These are phyloP conservation scores for Citrus medica DNA, from an alignment of 345 rosid genomes.

Conservation along the genomic window DNA sequence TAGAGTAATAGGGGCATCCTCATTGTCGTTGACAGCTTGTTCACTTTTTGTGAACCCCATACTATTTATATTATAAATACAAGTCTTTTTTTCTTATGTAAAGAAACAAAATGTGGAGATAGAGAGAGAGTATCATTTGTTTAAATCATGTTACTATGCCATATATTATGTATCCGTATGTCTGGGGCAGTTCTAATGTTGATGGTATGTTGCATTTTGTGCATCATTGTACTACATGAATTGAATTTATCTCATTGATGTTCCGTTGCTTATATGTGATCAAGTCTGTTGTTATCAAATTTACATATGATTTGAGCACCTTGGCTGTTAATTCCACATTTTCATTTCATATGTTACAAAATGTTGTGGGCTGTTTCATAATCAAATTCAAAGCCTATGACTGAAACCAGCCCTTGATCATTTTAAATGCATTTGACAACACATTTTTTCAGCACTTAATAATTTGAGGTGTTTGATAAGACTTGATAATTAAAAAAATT, in stretches of 20 bases:
- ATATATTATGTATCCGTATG: background rate
- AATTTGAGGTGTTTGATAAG: background rate
- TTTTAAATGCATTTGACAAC: background rate
- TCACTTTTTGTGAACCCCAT: background rate
- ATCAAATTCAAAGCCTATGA: background rate
- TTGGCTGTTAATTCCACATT: no score
- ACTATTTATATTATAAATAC: background rate
- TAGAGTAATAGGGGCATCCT: background rate
- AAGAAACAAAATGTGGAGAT: no score
- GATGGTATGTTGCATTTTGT: background rate
- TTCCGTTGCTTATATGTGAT: background rate
- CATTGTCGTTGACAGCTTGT: background rate
- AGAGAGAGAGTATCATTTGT: no score
- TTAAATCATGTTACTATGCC: no score
- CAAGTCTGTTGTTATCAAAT: background rate
- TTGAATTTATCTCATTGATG: background rate
- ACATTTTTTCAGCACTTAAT: background rate
- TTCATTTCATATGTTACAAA: no score
- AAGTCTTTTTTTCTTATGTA: background rate
- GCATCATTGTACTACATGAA: background rate
- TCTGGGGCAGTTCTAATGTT: background rate
- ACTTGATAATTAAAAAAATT: background rate
- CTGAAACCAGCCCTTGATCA: background rate
- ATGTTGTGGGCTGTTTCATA: no score
- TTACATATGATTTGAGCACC: no score